These are phyloP conservation scores for Candida maesae DNA, from an alignment of 805 yeast genomes.

Conservation along the genomic window DNA sequence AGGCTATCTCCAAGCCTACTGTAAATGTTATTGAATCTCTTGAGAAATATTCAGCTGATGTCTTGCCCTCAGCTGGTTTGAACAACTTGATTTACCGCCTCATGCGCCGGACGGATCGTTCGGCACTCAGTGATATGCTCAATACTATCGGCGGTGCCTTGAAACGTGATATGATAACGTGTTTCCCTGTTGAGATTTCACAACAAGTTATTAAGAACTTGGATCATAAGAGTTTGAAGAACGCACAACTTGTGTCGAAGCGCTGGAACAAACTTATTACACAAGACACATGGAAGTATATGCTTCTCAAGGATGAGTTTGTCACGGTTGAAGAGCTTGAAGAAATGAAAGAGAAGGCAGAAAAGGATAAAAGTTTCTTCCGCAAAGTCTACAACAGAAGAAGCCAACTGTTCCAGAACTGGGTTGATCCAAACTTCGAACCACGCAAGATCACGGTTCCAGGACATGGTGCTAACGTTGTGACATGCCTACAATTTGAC, in stretches of 20 bases:
- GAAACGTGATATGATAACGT: constrained; percentile 66
- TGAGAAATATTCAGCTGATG: constrained; percentile 12
- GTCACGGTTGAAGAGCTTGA: constrained; percentile 44
- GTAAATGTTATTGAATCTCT: constrained; percentile 11
- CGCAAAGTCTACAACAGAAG: constrained; percentile 19
- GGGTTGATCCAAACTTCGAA: constrained; percentile 71
- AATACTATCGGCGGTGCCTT: constrained; percentile 50
- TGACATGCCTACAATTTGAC: constrained; percentile 92
- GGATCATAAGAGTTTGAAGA: constrained; percentile 58
- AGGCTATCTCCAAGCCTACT: constrained; percentile 6
- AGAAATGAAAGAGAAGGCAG: constrained; percentile 19
- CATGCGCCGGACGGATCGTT: constrained; percentile 54
- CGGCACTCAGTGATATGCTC: constrained; percentile 57
- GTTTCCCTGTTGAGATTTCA: constrained; percentile 73
- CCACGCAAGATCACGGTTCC: constrained; percentile 66
- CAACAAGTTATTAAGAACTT: constrained; percentile 60
- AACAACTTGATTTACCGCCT: constrained; percentile 50
- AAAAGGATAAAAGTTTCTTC: constrained; percentile 6
- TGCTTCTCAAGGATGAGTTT: constrained; percentile 60
- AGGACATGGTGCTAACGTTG: constrained; percentile 78
- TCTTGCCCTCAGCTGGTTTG: constrained; percentile 42
- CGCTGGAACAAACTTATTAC: constrained; percentile 68
- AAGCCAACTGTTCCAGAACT: constrained; percentile 44
- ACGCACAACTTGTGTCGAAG: constrained; percentile 59
- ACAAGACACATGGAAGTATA: constrained; percentile 63